A percentile compares a stretch with the other conserved stretches of the same genome.
Conservation (phyloP, 2,329 filamentous ascomycete species). For the Hypoxylon rubiginosum region DNA sequence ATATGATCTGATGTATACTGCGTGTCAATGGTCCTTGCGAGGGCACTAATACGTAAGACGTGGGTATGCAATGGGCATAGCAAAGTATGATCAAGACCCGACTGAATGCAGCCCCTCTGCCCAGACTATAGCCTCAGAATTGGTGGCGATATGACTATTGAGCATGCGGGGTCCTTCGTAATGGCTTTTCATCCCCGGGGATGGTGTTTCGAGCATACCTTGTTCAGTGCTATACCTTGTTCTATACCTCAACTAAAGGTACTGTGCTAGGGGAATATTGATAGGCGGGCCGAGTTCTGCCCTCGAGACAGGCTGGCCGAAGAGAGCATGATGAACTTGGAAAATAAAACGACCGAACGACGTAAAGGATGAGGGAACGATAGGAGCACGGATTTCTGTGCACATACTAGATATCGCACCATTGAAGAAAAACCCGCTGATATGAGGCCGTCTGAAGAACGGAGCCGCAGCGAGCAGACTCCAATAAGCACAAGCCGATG, state of each 20-base stretch:
- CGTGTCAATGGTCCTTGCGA: slow-evolving; percentile 12
- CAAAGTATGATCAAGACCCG: slow-evolving; percentile 4
- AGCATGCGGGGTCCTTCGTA: slow-evolving; percentile 13
- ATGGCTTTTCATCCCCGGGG: neutral
- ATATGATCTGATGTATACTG: slow-evolving; percentile 19
- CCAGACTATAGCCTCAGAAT: slow-evolving; percentile 2
- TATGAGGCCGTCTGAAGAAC: slow-evolving; percentile 12
- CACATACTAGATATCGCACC: slow-evolving; percentile 5
- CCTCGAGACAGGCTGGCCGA: neutral
- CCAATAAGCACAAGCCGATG: slow-evolving; percentile 16
- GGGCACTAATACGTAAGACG: slow-evolving; percentile 4
- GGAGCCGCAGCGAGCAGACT: slow-evolving; percentile 20
- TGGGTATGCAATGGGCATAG: slow-evolving; percentile 16
- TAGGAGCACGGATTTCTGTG: neutral
- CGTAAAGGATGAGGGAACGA: neutral
- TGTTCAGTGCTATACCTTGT: neutral
- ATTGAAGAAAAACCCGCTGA: slow-evolving; percentile 22
- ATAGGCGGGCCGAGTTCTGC: slow-evolving; percentile 7
- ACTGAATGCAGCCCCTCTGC: slow-evolving; percentile 1
- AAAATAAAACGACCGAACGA: neutral
- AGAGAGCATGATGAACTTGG: slow-evolving; percentile 16
- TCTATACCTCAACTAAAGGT: neutral
- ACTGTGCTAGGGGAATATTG: slow-evolving; percentile 7
- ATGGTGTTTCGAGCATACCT: neutral
- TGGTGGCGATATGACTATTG: slow-evolving; percentile 10